A percentile compares a stretch with the other conserved stretches of the same genome.
phyloP scores from a whole-genome alignment of 805 yeast species.

The Saccharomycopsis amapae region DNA sequence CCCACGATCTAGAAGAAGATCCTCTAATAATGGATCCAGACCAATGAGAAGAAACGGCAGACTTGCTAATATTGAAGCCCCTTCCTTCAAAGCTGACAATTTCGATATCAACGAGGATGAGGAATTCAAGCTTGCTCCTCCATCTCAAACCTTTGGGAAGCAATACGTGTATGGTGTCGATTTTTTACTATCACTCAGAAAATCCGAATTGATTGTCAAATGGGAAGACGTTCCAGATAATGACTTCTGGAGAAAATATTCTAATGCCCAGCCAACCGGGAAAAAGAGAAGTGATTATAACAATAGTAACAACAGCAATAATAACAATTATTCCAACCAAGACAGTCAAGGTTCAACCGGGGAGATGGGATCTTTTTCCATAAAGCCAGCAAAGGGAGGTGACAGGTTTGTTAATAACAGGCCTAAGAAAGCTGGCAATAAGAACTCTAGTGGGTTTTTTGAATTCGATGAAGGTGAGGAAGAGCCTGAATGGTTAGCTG shows the following conservation, averaged over 20 bases:
- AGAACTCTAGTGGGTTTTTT: slow-evolving; percentile 14
- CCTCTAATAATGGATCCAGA: no score
- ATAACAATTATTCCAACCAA: neutral
- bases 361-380: slow-evolving; percentile 22
- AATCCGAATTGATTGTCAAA: slow-evolving; percentile 3
- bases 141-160: neutral
- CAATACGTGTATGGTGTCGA: slow-evolving; percentile 15
- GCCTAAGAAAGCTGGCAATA: slow-evolving; percentile 16
- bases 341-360: slow-evolving; percentile 16
- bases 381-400: slow-evolving; percentile 3
- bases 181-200: slow-evolving; percentile 9
- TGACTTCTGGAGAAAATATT: slow-evolving; percentile 16
- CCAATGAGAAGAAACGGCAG: no score
- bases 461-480: slow-evolving; percentile 28
- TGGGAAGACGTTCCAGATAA: slow-evolving; percentile 8
- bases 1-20: no score
- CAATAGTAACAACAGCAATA: neutral
- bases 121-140: slow-evolving; percentile 10
- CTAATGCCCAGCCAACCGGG: neutral
- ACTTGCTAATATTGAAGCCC: no score
- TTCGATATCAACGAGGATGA: slow-evolving; percentile 6
- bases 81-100: no score
- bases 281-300: slow-evolving; percentile 9
- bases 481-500: slow-evolving; percentile 31
- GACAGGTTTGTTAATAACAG: slow-evolving; percentile 13